These are phyloP conservation scores for Phytophthora pseudosyringae DNA, from an alignment of 352 stramenopile genomes.

Conservation along the genomic window DNA sequence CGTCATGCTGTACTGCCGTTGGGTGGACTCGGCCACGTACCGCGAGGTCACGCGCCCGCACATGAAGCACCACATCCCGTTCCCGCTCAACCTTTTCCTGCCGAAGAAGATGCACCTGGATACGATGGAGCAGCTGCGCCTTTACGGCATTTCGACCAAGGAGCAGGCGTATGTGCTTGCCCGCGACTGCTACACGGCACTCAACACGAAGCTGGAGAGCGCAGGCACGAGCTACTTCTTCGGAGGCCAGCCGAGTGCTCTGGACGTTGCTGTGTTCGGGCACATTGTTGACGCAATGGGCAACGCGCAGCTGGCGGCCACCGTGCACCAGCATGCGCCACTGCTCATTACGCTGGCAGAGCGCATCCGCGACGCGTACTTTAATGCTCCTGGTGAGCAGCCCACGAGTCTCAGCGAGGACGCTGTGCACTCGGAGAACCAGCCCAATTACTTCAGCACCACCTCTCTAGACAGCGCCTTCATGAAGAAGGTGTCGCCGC, in stretches of 20 bases:
- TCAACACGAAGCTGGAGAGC: constrained; percentile 83
- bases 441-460: constrained; percentile 68
- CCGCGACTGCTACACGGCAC: constrained; percentile 84
- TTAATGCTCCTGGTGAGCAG: constrained; percentile 47
- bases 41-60: constrained; percentile 83
- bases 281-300: constrained; percentile 83
- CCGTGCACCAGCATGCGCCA: constrained; percentile 78
- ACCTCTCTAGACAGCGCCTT: constrained; percentile 53
- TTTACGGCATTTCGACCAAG: constrained; percentile 68
- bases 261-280: constrained; percentile 85
- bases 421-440: constrained; percentile 73
- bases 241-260: constrained; percentile 61
- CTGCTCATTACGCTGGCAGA: constrained; percentile 78
- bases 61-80: constrained; percentile 83
- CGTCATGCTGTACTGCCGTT: constrained; percentile 84
- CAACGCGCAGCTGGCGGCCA: constrained; percentile 72
- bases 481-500: constrained; percentile 71
- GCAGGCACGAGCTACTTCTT: constrained; percentile 73
- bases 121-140: constrained; percentile 61
- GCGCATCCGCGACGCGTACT: constrained; percentile 76
- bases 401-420: constrained; percentile 47
- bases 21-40: constrained; percentile 87
- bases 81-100: constrained; percentile 82
- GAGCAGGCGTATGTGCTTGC: constrained; percentile 85
- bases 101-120: constrained; percentile 88